phyloP scores from a whole-genome alignment of 2,329 filamentous ascomycete species.

The Diaporthe citrichinensis region DNA sequence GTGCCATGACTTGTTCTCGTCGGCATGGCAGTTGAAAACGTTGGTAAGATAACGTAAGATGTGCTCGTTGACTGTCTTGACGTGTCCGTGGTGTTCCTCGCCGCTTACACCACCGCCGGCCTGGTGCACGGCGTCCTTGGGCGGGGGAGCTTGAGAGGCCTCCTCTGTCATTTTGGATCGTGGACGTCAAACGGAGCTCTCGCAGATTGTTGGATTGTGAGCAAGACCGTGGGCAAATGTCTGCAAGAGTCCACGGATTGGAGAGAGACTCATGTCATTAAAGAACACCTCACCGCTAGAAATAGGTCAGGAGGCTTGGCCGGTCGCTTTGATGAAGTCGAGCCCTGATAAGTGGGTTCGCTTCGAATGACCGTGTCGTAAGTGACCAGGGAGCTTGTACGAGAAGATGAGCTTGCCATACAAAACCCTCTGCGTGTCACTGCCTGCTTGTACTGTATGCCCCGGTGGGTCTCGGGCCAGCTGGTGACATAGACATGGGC shows the following conservation, averaged over 20 bases:
- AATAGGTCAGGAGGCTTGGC: constrained; percentile 22
- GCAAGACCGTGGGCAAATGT: not conserved
- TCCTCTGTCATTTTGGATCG: constrained; percentile 45
- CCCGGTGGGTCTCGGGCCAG: constrained; percentile 13
- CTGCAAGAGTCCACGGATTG: not conserved
- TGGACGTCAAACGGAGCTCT: not conserved
- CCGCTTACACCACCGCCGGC: constrained; percentile 64
- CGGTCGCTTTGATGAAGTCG: constrained; percentile 30
- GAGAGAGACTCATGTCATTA: constrained; percentile 11
- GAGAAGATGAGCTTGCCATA: constrained; percentile 23
- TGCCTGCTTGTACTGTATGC: constrained; percentile 1
- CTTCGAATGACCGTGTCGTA: constrained; percentile 29
- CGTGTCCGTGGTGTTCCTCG: constrained; percentile 51
- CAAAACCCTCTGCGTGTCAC: constrained; percentile 32
- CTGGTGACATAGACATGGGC: constrained; percentile 17
- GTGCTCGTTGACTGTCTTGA: constrained; percentile 58
- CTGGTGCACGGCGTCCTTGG: constrained; percentile 53
- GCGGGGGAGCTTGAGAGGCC: constrained; percentile 24
- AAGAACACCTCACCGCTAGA: constrained; percentile 29
- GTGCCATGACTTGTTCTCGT: constrained; percentile 59
- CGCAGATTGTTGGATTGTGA: constrained; percentile 31
- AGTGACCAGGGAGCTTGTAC: constrained; percentile 29
- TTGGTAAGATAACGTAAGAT: constrained; percentile 60
- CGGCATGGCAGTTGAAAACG: constrained; percentile 62
- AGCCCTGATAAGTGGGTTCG: constrained; percentile 30